These are phyloP conservation scores for Tulasnella sp. DNA, from an alignment of 768 basidiomycete species.

Conservation along the genomic window DNA sequence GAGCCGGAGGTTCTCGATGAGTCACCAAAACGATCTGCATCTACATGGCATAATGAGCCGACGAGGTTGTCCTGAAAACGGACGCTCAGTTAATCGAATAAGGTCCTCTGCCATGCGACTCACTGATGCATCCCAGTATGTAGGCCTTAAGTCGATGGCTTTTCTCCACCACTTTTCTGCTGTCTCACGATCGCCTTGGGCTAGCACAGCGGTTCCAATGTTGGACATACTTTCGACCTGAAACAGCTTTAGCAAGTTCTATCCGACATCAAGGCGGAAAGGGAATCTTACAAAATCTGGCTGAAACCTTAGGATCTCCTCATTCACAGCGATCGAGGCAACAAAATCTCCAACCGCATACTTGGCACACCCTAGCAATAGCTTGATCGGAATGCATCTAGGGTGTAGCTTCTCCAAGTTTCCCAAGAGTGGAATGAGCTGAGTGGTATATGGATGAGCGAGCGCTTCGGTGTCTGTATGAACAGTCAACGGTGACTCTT, in stretches of 20 bases:
- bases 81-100: background rate
- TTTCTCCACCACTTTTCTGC: slow-evolving; percentile 34
- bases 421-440: slow-evolving; percentile 28
- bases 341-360: slow-evolving; percentile 28
- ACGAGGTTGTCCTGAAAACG: slow-evolving; percentile 29
- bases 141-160: slow-evolving; percentile 27
- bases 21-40: background rate
- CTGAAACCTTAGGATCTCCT: slow-evolving; percentile 28
- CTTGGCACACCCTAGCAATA: slow-evolving; percentile 31
- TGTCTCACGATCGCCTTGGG: slow-evolving; percentile 26
- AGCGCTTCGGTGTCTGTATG: slow-evolving; percentile 3
- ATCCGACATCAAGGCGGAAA: background rate
- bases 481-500: too few relatives aligned
- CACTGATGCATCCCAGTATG: slow-evolving; percentile 27
- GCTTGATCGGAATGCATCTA: slow-evolving; percentile 27
- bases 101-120: slow-evolving; percentile 19
- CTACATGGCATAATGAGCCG: slow-evolving; percentile 22
- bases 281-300: slow-evolving; percentile 21
- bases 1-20: background rate
- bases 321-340: slow-evolving; percentile 25
- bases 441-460: slow-evolving; percentile 21
- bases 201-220: slow-evolving; percentile 30
- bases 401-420: slow-evolving; percentile 28
- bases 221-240: slow-evolving; percentile 35
- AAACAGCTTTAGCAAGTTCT: too few relatives aligned